phyloP scores from a whole-genome alignment of 179 eudicot genomes.

The Beta corolliflora region DNA sequence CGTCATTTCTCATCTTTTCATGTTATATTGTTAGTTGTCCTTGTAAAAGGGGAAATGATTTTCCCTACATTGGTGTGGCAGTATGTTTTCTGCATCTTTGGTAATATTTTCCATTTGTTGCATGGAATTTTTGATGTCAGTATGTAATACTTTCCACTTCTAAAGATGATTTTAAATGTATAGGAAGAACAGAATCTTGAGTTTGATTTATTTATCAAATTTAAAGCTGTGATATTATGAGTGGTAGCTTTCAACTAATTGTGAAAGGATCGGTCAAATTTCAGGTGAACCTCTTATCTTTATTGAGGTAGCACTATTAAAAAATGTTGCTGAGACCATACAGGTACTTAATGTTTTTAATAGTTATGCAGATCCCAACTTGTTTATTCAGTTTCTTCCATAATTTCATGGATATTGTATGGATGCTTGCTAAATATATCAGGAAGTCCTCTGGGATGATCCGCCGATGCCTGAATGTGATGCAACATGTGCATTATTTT shows the following conservation, averaged over 20 bases:
- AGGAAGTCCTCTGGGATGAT: constrained; percentile 97
- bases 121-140: too few species aligned
- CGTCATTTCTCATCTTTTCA: background rate
- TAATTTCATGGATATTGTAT: background rate
- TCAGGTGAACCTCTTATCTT: constrained; percentile 98
- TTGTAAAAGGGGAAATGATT: background rate
- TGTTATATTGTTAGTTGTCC: background rate
- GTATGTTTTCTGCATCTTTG: background rate
- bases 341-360: constrained; percentile 49
- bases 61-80: background rate
- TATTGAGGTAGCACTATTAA: constrained; percentile 93
- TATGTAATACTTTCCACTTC: background rate
- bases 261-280: constrained; percentile 13
- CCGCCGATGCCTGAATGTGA: constrained; percentile 87
- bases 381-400: background rate
- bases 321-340: constrained; percentile 72
- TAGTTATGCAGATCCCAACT: background rate
- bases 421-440: constrained; percentile 22
- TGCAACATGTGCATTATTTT: constrained; percentile 90
- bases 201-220: background rate
- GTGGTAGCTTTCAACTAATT: constrained; percentile 21
- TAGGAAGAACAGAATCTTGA: background rate
- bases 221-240: constrained; percentile 1
- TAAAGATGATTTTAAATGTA: background rate
- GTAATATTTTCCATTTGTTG: background rate